phyloP scores from a whole-genome alignment of 2,329 filamentous ascomycete species.

The Fusarium udum region DNA sequence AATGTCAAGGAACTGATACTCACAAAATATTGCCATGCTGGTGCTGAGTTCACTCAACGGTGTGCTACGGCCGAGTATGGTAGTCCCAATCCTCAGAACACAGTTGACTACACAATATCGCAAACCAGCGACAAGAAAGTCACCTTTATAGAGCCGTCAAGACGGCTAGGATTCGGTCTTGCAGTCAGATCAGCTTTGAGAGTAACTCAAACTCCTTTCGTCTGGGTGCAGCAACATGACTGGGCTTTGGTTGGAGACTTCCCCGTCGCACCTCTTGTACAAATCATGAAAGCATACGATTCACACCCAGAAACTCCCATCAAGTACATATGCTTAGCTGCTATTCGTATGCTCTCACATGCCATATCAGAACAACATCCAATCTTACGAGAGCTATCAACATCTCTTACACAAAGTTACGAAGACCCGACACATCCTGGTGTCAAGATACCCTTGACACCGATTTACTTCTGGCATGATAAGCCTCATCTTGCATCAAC shows the following conservation, averaged over 20 bases:
- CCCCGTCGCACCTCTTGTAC: constrained; percentile 55
- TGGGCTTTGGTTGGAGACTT: constrained; percentile 60
- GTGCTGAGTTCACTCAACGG: constrained; percentile 5
- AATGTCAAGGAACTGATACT: constrained; percentile 56
- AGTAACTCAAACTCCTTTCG: constrained; percentile 57
- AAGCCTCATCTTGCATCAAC: constrained; percentile 63
- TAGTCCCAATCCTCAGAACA: constrained; percentile 47
- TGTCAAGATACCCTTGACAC: constrained; percentile 57
- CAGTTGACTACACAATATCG: constrained; percentile 49
- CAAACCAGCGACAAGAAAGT: constrained; percentile 50
- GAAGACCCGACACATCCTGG: constrained; percentile 31
- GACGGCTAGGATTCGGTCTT: constrained; percentile 63
- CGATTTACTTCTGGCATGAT: constrained; percentile 68
- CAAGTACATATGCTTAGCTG: constrained; percentile 63
- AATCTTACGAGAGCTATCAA: constrained; percentile 53
- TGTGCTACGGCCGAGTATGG: constrained; percentile 58
- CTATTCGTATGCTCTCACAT: constrained; percentile 62
- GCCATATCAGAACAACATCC: constrained; percentile 54
- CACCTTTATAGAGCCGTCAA: constrained; percentile 59
- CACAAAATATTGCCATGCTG: constrained; percentile 6
- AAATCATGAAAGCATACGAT: constrained; percentile 55
- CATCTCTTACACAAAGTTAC: constrained; percentile 53
- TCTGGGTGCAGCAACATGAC: constrained; percentile 68
- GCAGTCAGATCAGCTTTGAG: constrained; percentile 63
- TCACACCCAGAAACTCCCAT: constrained; percentile 49